Conservation (phyloP, 2,329 filamentous ascomycete genomes). For the Rutstroemia sp. region DNA sequence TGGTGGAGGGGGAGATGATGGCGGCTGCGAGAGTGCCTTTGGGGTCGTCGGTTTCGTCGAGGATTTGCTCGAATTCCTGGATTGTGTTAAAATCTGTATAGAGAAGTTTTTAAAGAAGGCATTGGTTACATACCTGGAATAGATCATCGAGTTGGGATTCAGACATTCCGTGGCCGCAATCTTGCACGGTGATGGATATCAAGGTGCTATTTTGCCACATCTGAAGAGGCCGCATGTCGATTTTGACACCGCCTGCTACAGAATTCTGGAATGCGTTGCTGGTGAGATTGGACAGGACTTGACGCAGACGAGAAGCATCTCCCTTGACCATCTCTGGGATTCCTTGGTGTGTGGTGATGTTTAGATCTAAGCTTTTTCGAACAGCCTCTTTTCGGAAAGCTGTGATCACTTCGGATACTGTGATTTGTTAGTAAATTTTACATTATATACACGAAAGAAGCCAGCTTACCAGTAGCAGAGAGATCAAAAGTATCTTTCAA, state of each 20-base stretch:
- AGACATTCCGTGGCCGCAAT: constrained; percentile 17
- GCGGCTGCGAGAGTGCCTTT: neutral
- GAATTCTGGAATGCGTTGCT: constrained; percentile 22
- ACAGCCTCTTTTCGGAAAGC: constrained; percentile 67
- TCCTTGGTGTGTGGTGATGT: constrained; percentile 13
- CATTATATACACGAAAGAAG: too few species aligned
- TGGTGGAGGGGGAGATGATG: constrained; percentile 1
- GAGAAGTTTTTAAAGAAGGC: too few species aligned
- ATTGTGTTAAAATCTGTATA: neutral
- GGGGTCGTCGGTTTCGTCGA: constrained; percentile 35
- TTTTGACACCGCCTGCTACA: constrained; percentile 14
- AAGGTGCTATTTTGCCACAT: constrained; percentile 9
- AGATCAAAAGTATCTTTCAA: constrained; percentile 79
- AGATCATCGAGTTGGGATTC: constrained; percentile 43
- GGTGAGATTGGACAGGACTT: constrained; percentile 19
- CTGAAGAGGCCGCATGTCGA: constrained; percentile 16
- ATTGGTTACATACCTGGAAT: constrained; percentile 33
- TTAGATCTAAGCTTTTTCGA: constrained; percentile 23
- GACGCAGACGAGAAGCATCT: constrained; percentile 17
- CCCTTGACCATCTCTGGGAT: constrained; percentile 16
- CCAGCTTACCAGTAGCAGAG: constrained; percentile 39
- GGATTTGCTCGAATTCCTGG: constrained; percentile 49
- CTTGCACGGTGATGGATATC: constrained; percentile 17
- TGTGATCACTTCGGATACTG: constrained; percentile 64
- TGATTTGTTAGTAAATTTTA: neutral